These are phyloP conservation scores for Fallopia convolvulus DNA, from an alignment of 148 eudicot genomes.

Conservation along the genomic window DNA sequence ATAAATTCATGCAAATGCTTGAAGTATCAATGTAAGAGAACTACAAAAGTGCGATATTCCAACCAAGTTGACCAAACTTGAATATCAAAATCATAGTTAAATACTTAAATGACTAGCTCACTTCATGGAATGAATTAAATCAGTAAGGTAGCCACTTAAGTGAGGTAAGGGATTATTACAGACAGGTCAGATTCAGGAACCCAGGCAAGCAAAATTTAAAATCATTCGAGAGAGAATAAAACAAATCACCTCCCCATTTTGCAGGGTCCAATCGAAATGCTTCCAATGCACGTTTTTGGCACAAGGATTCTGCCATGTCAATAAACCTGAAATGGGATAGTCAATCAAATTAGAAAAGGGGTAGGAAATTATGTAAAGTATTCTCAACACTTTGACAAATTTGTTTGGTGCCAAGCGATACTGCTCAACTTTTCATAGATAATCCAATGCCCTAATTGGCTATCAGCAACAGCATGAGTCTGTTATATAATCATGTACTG, in stretches of 20 bases:
- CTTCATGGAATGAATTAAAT: neutral
- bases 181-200: neutral
- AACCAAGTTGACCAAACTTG: neutral
- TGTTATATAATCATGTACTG: neutral
- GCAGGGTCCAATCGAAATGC: slow-evolving; percentile 97
- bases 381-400: neutral
- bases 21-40: neutral
- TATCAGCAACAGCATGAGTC: neutral
- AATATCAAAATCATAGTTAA: neutral
- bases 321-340: slow-evolving; percentile 45
- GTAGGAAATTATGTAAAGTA: neutral
- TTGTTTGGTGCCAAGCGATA: neutral
- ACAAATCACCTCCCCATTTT: slow-evolving; percentile 88
- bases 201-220: neutral
- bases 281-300: slow-evolving; percentile 97
- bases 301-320: slow-evolving; percentile 94
- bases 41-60: neutral
- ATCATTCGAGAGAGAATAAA: neutral
- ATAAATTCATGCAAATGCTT: neutral
- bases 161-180: neutral
- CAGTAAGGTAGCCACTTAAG: neutral
- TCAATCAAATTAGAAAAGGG: neutral
- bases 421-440: neutral
- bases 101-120: neutral
- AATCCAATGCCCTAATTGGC: neutral